Base-by-base conservation (phyloP, 2,329 filamentous ascomycete genomes). In the Beauveria bassiana region DNA sequence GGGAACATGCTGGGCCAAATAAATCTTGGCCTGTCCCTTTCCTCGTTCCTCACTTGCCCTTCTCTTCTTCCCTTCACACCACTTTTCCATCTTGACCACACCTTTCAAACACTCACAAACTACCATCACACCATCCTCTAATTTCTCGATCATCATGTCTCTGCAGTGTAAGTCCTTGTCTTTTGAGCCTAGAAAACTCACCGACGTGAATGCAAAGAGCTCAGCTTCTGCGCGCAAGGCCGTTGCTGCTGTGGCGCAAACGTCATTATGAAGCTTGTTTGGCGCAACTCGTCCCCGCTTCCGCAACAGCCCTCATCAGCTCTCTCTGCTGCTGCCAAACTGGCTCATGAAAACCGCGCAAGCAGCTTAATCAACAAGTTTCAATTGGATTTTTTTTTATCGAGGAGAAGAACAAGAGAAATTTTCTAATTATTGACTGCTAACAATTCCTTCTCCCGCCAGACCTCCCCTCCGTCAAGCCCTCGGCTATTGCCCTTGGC, bases 401-500 rank as follows among this genome's bases (percentile, higher is more conserved):
- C 14, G 14, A 38, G 4, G 14, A 38, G 24, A 38, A 16, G 16
- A 16, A 16, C 12, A 5, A 3, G 34, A 5, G 5, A 14, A 14
- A 38, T 14, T 6, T 38, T 38, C 22, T 22, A 22, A 22, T 22
- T 34, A n/a, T n/a, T 26, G 2, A 8, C 28, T 9, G 7, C 49
- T 60, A 43, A 60, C 40, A 47, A 8, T 20, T 14, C 18, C 5
- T 26, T 7, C 24, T 3, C 16, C 10, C n/a, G 18, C 63, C 20
- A 85, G 82, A 85, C 72, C 79, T 86, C 40, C 83, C 83, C 66
- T 74, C 93, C 68, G 95, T 99, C 73, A 98, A 97, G 88, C 95
- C 95, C 70, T 97, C 93, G 73, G 93, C 95, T 72, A 96, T 99
- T 73, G 95, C 93, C 72, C 86, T 98, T 72, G 95, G 95, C 79